These are phyloP conservation scores for Sabuloglossum arenarium DNA, from an alignment of 495 filamentous ascomycete genomes.

Conservation along the genomic window DNA sequence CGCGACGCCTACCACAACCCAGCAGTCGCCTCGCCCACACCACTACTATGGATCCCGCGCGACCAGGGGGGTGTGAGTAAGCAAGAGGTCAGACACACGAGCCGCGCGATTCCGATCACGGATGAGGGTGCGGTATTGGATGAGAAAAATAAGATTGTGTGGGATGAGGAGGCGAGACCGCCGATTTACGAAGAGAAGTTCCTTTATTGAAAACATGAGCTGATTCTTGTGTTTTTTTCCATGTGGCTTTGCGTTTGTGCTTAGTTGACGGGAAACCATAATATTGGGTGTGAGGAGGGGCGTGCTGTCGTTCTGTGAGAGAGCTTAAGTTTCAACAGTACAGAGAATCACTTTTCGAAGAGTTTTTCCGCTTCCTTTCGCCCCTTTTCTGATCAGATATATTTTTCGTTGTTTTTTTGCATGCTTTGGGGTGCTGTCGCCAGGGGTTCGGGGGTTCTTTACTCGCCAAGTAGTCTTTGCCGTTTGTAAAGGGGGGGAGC, in stretches of 20 bases:
- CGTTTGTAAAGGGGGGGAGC: too few species aligned
- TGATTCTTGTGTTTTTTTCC: background rate
- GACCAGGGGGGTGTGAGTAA: slow-evolving; percentile 42
- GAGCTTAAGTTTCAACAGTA: too few species aligned
- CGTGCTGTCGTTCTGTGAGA: too few species aligned
- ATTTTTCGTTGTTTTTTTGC: too few species aligned
- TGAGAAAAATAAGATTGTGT: slow-evolving; percentile 37
- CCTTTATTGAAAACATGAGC: slow-evolving; percentile 16
- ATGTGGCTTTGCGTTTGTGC: background rate
- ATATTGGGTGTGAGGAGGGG: too few species aligned
- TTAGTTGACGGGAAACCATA: background rate
- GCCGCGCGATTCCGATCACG: slow-evolving; percentile 29
- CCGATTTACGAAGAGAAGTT: slow-evolving; percentile 19
- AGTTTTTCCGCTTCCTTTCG: too few species aligned
- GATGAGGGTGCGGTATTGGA: slow-evolving; percentile 46
- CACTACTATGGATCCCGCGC: slow-evolving; percentile 47
- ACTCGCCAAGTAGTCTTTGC: too few species aligned
- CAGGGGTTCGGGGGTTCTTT: too few species aligned
- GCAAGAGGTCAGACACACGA: slow-evolving; percentile 39
- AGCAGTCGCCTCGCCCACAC: slow-evolving; percentile 35
- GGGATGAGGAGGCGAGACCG: slow-evolving; percentile 21
- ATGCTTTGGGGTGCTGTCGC: too few species aligned
- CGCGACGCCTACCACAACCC: slow-evolving; percentile 44
- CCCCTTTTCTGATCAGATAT: too few species aligned
- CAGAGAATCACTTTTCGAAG: too few species aligned